Percentiles rank a stretch among this genome's conserved stretches.
phyloP scores from a whole-genome alignment of 768 basidiomycete genomes.

The Suillus occidentalis region DNA sequence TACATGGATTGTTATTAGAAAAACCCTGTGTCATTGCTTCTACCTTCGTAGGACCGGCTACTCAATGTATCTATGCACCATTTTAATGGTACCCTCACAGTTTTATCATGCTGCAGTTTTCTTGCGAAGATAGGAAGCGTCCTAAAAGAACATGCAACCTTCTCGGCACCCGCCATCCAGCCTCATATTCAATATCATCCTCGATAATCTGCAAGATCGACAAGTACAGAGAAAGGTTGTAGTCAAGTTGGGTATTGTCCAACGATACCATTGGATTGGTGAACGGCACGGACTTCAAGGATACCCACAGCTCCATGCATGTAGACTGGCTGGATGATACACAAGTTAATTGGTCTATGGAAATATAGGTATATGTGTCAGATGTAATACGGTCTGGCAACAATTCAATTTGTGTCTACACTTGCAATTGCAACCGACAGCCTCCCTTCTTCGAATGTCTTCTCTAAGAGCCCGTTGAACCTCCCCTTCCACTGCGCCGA shows the following conservation, averaged over 20 bases:
- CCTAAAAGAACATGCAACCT: not conserved
- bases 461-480: constrained; percentile 60
- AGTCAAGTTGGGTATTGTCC: not conserved
- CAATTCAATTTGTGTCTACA: not conserved
- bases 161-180: not conserved
- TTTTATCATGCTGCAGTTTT: not conserved
- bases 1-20: not conserved
- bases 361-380: not conserved
- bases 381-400: not conserved
- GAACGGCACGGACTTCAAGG: not conserved
- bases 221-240: not conserved
- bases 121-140: not conserved
- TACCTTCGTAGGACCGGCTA: not conserved
- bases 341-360: not conserved
- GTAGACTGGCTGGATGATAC: not conserved
- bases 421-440: constrained; percentile 3
- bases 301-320: not conserved
- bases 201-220: not conserved
- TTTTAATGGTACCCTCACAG: not conserved
- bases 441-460: constrained; percentile 52
- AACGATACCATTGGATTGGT: not conserved
- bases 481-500: constrained; percentile 45
- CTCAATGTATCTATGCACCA: not conserved
- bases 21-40: not conserved
- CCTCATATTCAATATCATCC: not conserved